phyloP scores from a whole-genome alignment of 2,329 filamentous ascomycete genomes.

The Xylariaceae sp. region DNA sequence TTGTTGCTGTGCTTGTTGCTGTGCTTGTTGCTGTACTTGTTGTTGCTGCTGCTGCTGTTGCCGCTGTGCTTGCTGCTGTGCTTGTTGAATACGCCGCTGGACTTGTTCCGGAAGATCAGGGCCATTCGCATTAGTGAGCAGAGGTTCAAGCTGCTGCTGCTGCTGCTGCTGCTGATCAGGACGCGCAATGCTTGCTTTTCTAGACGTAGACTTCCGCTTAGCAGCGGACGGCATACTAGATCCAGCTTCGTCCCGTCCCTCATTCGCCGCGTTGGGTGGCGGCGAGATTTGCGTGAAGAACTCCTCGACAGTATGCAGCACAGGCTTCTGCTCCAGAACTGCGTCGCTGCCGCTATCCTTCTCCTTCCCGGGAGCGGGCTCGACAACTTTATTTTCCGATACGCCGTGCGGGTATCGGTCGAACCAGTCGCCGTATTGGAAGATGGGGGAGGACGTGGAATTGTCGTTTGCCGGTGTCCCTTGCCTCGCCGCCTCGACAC shows the following conservation, averaged over 20 bases:
- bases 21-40: conserved; percentile 8
- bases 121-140: conserved; percentile 34
- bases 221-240: conserved; percentile 22
- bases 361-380: conserved; percentile 60
- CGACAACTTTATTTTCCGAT: conserved; percentile 74
- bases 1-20: conserved; percentile 21
- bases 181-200: conserved; percentile 34
- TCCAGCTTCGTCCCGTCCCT: conserved; percentile 37
- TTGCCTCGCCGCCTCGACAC: conserved; percentile 71
- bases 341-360: conserved; percentile 81
- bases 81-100: conserved; percentile 34
- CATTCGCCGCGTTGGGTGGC: conserved; percentile 43
- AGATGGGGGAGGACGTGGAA: conserved; percentile 57
- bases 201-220: conserved; percentile 37
- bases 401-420: conserved; percentile 90
- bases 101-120: conserved; percentile 31
- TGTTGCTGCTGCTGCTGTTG: conserved; percentile 34
- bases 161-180: conserved; percentile 28
- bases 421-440: conserved; percentile 98
- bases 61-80: conserved; percentile 24
- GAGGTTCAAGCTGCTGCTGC: conserved; percentile 34
- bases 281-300: conserved; percentile 81
- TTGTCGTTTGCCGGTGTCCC: conserved; percentile 50
- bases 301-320: conserved; percentile 90
- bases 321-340: conserved; percentile 79